Percentiles rank a stretch among this genome's conserved stretches.
Evolutionary conservation across 139 green algal species (phyloP).

Genomic region (Haematococcus sp.): DNA sequence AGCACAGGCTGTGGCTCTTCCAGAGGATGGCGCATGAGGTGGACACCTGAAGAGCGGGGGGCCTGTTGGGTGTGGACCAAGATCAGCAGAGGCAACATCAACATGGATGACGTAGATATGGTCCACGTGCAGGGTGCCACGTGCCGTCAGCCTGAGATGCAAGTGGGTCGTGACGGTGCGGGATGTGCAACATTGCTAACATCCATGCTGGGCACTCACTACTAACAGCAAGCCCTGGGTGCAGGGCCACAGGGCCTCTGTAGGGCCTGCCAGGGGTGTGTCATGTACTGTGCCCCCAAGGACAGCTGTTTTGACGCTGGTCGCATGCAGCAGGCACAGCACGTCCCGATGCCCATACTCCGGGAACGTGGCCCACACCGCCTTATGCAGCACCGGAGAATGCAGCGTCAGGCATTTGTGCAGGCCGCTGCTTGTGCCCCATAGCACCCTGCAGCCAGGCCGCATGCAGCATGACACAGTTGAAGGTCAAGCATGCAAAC

Average conservation of each 20-base stretch:
- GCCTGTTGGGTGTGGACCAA: conserved; percentile 21
- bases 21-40: conserved; percentile 59
- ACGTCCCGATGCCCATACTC: conserved; percentile 17
- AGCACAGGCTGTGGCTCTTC: conserved; percentile 51
- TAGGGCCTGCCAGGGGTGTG: conserved; percentile 39
- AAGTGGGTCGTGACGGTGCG: too few species aligned
- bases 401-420: conserved; percentile 43
- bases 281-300: conserved; percentile 42
- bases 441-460: conserved; percentile 35
- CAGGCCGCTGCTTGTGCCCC: conserved; percentile 34
- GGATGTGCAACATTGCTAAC: neutral
- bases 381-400: conserved; percentile 34
- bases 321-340: conserved; percentile 61
- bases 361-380: conserved; percentile 37
- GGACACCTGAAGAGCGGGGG: conserved; percentile 16
- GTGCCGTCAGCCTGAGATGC: too few species aligned
- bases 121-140: too few species aligned
- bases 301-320: conserved; percentile 37
- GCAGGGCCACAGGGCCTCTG: conserved; percentile 44
- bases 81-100: too few species aligned
- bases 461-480: too few species aligned
- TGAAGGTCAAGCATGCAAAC: neutral
- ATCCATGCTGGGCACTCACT: conserved; percentile 24
- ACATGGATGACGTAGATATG: too few species aligned
- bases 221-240: conserved; percentile 52